Evolutionary conservation across 2,329 filamentous ascomycete genomes (phyloP), one percentile per base, ranked within the genome.

Genomic region (Trichothecium sympodiale): DNA sequence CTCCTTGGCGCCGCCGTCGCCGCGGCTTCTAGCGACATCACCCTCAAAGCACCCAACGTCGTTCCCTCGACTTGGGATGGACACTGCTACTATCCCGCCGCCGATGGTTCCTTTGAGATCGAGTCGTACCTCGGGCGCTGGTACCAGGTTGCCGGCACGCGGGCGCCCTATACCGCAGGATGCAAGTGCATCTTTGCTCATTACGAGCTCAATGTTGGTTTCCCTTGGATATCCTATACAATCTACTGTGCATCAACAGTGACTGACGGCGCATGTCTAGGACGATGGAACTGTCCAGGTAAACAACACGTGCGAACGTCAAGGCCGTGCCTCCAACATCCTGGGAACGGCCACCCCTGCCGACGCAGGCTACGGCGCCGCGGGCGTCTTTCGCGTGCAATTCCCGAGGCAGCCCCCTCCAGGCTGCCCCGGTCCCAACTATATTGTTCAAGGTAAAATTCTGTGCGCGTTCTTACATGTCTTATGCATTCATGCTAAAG

Each of bases 181-280:
- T 56, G 53, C 51, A 55, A 54, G 38, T 54, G 53, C 45, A 53
- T 50, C 31, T 48, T 41, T 35, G 53, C 53, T 13, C 44, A 54
- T 32, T 56, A 56, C 33, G 44, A 43, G 8, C 40, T 56, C 8
- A 55, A 55, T n/a, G 52, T 53, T 17, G 38, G 51, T 35, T 20
- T 10, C 18, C 15, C 12, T 9, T 15, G 12, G n/a, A n/a, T n/a
- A n/a, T n/a, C n/a, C n/a, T n/a, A n/a, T n/a, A n/a, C n/a, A n/a
- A n/a, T n/a, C n/a, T n/a, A n/a, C n/a, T n/a, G n/a, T n/a, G n/a
- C n/a, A n/a, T n/a, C n/a, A n/a, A n/a, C n/a, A n/a, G n/a, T n/a
- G n/a, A n/a, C n/a, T n/a, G n/a, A n/a, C n/a, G n/a, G n/a, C n/a
- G n/a, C n/a, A n/a, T 6, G 7, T 14, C 29, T 25, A 53, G 50